Evolutionary conservation across 352 stramenopile species (phyloP).

Genomic region (Phytopythium sindhum): DNA sequence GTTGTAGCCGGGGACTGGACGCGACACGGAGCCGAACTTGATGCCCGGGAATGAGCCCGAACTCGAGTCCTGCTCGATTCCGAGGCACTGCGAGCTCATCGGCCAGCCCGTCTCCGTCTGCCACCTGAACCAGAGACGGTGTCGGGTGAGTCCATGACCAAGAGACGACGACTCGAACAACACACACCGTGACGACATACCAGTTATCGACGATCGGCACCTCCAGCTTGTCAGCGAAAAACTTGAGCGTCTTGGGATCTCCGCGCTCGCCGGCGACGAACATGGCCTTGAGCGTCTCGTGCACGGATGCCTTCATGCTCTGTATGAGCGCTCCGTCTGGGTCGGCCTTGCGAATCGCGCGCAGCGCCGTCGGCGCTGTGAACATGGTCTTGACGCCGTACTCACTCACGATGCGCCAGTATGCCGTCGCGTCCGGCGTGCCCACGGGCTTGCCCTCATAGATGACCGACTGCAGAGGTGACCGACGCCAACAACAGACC

Average conservation of each 20-base stretch:
- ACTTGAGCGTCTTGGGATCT: constrained; percentile 86
- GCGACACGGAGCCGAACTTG: constrained; percentile 60
- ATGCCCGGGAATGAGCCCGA: constrained; percentile 37
- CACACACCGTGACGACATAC: constrained; percentile 6
- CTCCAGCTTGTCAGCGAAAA: constrained; percentile 58
- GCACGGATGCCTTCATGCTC: constrained; percentile 35
- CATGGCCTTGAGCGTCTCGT: constrained; percentile 59
- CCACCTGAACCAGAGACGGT: constrained; percentile 38
- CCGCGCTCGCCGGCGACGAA: constrained; percentile 88
- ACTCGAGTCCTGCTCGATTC: constrained; percentile 55
- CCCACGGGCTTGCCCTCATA: constrained; percentile 90
- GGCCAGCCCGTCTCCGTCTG: constrained; percentile 90
- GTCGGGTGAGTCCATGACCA: background rate
- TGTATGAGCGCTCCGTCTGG: constrained; percentile 54
- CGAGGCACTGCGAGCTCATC: constrained; percentile 61
- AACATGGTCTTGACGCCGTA: constrained; percentile 88
- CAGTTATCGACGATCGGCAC: constrained; percentile 85
- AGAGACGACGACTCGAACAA: background rate
- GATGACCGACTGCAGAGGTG: constrained; percentile 54
- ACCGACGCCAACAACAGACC: background rate
- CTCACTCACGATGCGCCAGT: constrained; percentile 84
- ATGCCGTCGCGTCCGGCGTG: constrained; percentile 82
- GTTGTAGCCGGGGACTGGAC: constrained; percentile 80
- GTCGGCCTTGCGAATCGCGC: constrained; percentile 87
- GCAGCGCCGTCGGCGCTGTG: constrained; percentile 89